Evolutionary conservation across 768 basidiomycete species (phyloP).

Genomic region (Chalciporus sphaerocephalus): DNA sequence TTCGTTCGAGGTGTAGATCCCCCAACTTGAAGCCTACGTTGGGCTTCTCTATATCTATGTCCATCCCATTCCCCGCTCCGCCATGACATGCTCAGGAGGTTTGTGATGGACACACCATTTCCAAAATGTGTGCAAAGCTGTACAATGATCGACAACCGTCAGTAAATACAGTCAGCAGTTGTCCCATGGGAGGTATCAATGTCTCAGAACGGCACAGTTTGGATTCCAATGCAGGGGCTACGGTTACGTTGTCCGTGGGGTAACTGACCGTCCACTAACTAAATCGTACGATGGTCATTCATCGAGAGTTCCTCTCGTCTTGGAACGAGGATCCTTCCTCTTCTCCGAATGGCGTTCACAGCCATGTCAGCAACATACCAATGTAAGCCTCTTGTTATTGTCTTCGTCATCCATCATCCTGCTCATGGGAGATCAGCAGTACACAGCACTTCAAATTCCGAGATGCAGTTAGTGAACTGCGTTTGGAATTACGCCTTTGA

Average conservation of each 20-base stretch:
- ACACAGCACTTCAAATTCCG: not conserved
- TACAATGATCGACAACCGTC: not conserved
- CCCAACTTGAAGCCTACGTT: not conserved
- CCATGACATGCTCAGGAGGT: not conserved
- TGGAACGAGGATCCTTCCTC: constrained; percentile 1
- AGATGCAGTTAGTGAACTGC: constrained; percentile 7
- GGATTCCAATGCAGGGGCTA: constrained; percentile 3
- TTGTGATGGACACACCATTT: not conserved
- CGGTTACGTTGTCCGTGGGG: not conserved
- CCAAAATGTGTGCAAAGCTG: not conserved
- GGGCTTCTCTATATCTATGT: not conserved
- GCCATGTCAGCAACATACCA: constrained; percentile 13
- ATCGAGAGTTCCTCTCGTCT: not conserved
- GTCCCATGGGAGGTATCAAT: not conserved
- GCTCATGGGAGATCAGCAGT: constrained; percentile 11
- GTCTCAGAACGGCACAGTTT: constrained; percentile 1
- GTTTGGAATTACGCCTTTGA: not conserved
- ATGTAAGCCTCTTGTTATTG: constrained; percentile 19
- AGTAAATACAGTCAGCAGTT: not conserved
- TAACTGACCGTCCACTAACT: not conserved
- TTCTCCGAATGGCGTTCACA: constrained; percentile 11
- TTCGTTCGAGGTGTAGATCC: constrained; percentile 1
- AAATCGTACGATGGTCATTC: constrained; percentile 4
- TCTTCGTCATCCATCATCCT: constrained; percentile 8
- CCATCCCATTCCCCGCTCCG: not conserved